Evolutionary conservation across 176 grass and related monocot species (phyloP).

Genomic region (Raddia distichophylla): DNA sequence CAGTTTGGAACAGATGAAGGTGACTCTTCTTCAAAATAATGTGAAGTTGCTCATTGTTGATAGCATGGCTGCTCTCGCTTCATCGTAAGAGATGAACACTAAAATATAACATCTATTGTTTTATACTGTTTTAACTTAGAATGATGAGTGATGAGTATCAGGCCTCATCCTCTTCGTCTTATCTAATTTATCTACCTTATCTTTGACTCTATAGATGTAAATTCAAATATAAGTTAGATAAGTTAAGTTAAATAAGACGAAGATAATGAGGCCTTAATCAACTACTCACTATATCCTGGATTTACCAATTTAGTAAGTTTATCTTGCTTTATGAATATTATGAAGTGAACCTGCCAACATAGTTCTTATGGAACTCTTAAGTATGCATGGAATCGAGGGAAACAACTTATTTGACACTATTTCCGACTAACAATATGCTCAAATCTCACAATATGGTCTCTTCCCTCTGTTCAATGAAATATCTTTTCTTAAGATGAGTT

Average conservation of each 20-base stretch:
- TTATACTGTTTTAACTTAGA: not conserved
- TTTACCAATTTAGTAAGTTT: constrained; percentile 10
- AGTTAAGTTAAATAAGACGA: too few species aligned
- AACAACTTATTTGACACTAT: not conserved
- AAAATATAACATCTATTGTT: constrained; percentile 22
- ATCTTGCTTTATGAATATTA: not conserved
- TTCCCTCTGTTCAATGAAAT: not conserved
- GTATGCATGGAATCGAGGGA: not conserved
- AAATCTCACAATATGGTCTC: not conserved
- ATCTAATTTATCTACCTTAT: too few species aligned
- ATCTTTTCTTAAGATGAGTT: not conserved
- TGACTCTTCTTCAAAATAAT: constrained; percentile 82
- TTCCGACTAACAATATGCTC: not conserved
- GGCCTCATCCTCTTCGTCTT: too few species aligned
- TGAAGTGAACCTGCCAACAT: not conserved
- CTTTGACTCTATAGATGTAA: too few species aligned
- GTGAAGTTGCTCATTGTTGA: constrained; percentile 97
- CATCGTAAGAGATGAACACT: constrained; percentile 50
- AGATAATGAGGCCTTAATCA: not conserved
- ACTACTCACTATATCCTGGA: not conserved
- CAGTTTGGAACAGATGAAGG: constrained; percentile 93
- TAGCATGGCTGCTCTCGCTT: constrained; percentile 86
- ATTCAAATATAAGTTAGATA: too few species aligned
- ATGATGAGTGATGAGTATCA: not conserved
- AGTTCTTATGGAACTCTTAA: not conserved